A percentile compares a stretch with the other conserved stretches of the same genome.
Evolutionary conservation across 2,329 filamentous ascomycete genomes (phyloP).

Genomic region (Diaporthe aspalathi): DNA sequence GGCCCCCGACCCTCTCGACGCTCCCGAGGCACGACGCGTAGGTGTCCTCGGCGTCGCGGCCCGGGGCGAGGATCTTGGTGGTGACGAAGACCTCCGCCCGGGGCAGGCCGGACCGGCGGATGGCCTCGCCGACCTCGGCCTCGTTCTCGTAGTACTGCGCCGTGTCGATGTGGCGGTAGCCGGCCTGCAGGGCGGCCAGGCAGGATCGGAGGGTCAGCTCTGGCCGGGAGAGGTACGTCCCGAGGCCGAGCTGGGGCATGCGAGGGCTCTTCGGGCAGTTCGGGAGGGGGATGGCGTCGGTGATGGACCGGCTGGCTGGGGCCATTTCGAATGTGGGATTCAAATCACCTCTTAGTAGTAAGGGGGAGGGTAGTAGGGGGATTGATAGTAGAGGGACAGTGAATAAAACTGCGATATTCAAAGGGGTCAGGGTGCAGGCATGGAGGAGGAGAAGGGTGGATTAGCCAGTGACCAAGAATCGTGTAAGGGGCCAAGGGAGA

Average conservation of each 20-base stretch:
- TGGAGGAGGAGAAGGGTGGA: neutral
- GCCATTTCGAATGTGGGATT: neutral
- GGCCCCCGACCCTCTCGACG: conserved; percentile 61
- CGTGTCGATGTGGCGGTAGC: conserved; percentile 69
- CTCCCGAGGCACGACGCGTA: conserved; percentile 69
- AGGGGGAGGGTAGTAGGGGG: no score
- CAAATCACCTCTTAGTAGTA: neutral
- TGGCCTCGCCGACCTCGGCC: conserved; percentile 67
- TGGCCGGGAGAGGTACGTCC: conserved; percentile 37
- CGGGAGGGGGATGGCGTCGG: conserved; percentile 10
- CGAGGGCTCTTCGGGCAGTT: neutral
- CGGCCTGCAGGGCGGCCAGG: conserved; percentile 60
- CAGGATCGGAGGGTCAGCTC: conserved; percentile 32
- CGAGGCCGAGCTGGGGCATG: conserved; percentile 40
- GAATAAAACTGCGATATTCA: no score
- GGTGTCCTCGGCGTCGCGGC: conserved; percentile 55
- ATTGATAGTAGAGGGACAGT: no score
- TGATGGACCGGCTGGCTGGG: neutral
- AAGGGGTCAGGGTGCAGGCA: no score
- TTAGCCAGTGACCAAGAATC: neutral
- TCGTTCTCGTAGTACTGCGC: conserved; percentile 76
- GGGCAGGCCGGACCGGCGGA: conserved; percentile 63
- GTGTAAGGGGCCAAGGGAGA: neutral
- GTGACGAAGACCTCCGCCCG: conserved; percentile 70
- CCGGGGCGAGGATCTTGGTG: conserved; percentile 66